Base-by-base conservation (phyloP, 371 early-diverging fungal species). In the Saksenaea vasiformis region DNA sequence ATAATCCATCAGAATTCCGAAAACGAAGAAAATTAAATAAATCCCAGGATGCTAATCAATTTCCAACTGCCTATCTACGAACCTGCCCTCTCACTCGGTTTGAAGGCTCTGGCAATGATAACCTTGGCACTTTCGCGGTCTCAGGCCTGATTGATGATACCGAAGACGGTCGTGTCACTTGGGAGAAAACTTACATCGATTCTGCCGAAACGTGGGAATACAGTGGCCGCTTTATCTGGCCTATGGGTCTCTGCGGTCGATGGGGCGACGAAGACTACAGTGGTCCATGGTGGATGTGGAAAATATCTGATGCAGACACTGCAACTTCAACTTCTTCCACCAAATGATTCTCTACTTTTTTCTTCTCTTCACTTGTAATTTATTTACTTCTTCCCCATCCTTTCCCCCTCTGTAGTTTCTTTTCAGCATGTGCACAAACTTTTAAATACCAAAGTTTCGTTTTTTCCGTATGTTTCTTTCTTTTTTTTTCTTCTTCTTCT, bases 231-330 rank as follows among this genome's bases (percentile, higher is more conserved):
- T 80, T 80, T 34, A 54, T 67, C 24, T 66, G 72, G 63, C 78
- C 78, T 1, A 74, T 80, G 73, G 81, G 81, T 14, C 58, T 80
- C 1, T 73, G 71, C 39, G 81, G 81, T 11, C 69, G 78, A 36
- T 80, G 81, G 81, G 81, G 78, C 9, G 81, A 78, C 62, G 81
- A 78, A 68, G 76, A 74, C 53, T 78, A 78, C 44, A 78, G 81
- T 27, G 81, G 81, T 28, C 81, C 81, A 53, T 80, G 78, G 78
- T 80, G 81, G 81, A 73, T 78, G 65, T 80, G 81, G 81, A 78
- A 76, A 63, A 61, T 57, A 22, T 2, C 51, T 22, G 51, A 47
- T 47, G 22, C n/a, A 3, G 51, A 47, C 17, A 47, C 51, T 11
- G 53, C 57, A 5, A 4, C 37, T 10, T 7, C 31, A 31, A 31